A percentile compares a stretch with the other conserved stretches of the same genome.
Evolutionary conservation across 768 basidiomycete genomes (phyloP).

Genomic region (Exsudoporus frostii): DNA sequence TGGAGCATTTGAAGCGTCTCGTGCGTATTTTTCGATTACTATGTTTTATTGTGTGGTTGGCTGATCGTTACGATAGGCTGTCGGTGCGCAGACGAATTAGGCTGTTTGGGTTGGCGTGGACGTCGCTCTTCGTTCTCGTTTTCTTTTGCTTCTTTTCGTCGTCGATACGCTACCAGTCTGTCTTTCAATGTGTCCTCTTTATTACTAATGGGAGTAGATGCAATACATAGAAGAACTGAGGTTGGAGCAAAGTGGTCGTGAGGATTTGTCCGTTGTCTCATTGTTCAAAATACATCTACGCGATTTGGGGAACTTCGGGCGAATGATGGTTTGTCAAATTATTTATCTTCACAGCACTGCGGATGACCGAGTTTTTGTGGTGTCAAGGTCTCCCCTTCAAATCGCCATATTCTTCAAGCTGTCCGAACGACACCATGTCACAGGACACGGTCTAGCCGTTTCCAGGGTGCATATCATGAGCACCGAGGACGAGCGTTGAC

Average conservation of each 20-base stretch:
- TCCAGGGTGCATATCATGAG: no score
- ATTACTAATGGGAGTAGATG: conserved; percentile 18
- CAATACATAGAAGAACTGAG: conserved; percentile 1
- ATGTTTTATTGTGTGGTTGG: neutral
- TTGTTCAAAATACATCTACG: no score
- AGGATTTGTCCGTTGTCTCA: no score
- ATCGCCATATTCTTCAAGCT: no score
- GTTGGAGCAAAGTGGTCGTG: neutral
- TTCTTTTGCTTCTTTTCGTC: neutral
- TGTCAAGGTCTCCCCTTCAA: no score
- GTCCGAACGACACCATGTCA: no score
- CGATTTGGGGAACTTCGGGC: no score
- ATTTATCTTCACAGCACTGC: no score
- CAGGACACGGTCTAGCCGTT: no score
- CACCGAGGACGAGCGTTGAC: no score
- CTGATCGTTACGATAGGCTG: conserved; percentile 42
- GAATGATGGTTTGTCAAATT: no score
- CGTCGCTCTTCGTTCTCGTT: neutral
- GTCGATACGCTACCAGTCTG: conserved; percentile 7
- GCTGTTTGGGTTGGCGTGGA: neutral
- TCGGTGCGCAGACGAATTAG: conserved; percentile 67
- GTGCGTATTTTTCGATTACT: conserved; percentile 41
- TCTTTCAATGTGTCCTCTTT: conserved; percentile 6
- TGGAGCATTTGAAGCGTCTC: conserved; percentile 94
- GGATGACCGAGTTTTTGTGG: no score